Evolutionary conservation across 2,329 filamentous ascomycete genomes (phyloP), one percentile per base, ranked within the genome.

Genomic region (Emmonsiellopsis sp.): DNA sequence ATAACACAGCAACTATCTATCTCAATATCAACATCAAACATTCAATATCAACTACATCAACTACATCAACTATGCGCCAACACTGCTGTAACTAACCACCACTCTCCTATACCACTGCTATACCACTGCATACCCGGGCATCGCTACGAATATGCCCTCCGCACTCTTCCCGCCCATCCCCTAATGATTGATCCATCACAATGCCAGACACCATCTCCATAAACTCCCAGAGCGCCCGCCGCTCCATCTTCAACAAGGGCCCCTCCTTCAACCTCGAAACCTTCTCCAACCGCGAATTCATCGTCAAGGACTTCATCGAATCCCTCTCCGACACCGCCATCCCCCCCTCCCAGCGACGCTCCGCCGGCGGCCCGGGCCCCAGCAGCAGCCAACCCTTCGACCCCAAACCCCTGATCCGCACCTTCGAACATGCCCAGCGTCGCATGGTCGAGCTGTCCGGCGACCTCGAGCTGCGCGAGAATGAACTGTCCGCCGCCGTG

Each of bases 231-330:
- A 55, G 40, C 46, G 16, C 46, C 15, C 57, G 50, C 15, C 53
- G 84, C 72, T 78, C 83, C 60, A 79, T 91, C 66, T 92, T 88
- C 67, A 85, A 86, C 54, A 83, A 83, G 69, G 87, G 85, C 40
- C 88, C 89, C 56, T 86, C 80, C 69, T 96, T 96, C 74, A 89
- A 84, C 8, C 79, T 97, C 57, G 89, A 95, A 44, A 90, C 91
- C 73, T 89, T 91, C 71, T 88, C 88, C 54, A 87, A 79, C 68
- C 87, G 87, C 64, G 93, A 97, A 73, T 98, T 97, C 66, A 96
- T 97, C 58, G 92, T 97, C 60, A 90, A 95, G 65, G 93, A 98
- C 74, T 98, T 98, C 68, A 85, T 98, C 63, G 94, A 98, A 69
- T 83, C 85, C 50, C 83, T 98, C 54, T 93, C 92, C 50, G 91